These are phyloP conservation scores for Globisporangium iwayamae DNA, from an alignment of 352 stramenopile species.

Conservation along the genomic window DNA sequence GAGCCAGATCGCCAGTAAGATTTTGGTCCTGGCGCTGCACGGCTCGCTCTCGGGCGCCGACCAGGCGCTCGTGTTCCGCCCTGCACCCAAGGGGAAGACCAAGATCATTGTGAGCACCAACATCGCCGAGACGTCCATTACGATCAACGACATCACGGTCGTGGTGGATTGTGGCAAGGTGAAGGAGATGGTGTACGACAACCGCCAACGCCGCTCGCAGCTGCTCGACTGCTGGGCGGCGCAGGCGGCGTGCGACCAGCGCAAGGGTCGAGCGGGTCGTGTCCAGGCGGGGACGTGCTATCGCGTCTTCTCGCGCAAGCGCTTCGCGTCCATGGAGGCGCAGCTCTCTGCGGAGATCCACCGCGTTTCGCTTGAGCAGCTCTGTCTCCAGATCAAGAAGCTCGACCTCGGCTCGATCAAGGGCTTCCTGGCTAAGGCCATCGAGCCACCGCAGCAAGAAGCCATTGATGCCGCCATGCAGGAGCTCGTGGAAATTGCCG, in stretches of 20 bases:
- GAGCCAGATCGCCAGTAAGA: conserved; percentile 22
- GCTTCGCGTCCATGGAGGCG: conserved; percentile 55
- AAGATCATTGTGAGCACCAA: conserved; percentile 89
- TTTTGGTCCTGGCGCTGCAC: conserved; percentile 77
- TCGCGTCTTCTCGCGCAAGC: conserved; percentile 64
- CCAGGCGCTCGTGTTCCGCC: conserved; percentile 71
- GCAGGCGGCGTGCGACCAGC: conserved; percentile 77
- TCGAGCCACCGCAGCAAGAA: conserved; percentile 91
- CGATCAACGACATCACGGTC: conserved; percentile 84
- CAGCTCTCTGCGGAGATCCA: conserved; percentile 88
- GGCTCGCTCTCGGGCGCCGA: conserved; percentile 69
- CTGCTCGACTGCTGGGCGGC: conserved; percentile 82
- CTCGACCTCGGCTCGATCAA: conserved; percentile 72
- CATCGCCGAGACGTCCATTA: conserved; percentile 89
- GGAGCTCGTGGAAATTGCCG: conserved; percentile 88
- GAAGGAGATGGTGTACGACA: conserved; percentile 89
- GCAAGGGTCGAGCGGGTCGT: conserved; percentile 78
- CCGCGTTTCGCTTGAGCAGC: conserved; percentile 78
- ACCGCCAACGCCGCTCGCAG: conserved; percentile 58
- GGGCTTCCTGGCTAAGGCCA: conserved; percentile 69
- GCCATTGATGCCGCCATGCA: conserved; percentile 91
- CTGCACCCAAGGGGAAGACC: conserved; percentile 52
- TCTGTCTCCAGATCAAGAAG: conserved; percentile 87
- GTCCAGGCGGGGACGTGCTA: conserved; percentile 78
- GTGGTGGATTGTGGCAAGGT: conserved; percentile 87